A percentile compares a stretch with the other conserved stretches of the same genome.
Evolutionary conservation across 257 asterid species (phyloP).

Genomic region (Euphrasia confusa): DNA sequence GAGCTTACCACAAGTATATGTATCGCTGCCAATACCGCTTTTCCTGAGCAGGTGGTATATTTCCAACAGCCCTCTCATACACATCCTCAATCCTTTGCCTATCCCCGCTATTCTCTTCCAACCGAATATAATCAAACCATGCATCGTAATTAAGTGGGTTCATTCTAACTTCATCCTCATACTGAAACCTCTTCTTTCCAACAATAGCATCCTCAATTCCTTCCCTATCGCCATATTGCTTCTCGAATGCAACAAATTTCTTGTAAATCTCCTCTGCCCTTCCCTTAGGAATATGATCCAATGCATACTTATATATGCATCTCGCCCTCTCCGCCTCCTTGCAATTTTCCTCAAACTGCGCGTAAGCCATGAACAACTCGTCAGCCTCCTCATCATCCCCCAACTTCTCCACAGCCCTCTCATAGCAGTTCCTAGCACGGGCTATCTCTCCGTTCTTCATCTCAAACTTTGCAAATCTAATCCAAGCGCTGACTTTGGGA

Average conservation of each 20-base stretch:
- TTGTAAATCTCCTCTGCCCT: slow-evolving; percentile 83
- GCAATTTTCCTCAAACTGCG: slow-evolving; percentile 88
- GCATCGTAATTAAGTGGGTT: slow-evolving; percentile 79
- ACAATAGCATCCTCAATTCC: slow-evolving; percentile 95
- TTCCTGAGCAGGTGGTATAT: slow-evolving; percentile 92
- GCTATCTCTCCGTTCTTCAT: slow-evolving; percentile 78
- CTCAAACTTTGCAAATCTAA: slow-evolving; percentile 82
- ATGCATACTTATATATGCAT: slow-evolving; percentile 71
- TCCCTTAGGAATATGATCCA: slow-evolving; percentile 90
- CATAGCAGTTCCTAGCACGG: slow-evolving; percentile 62
- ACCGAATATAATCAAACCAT: slow-evolving; percentile 82
- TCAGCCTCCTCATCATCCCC: slow-evolving; percentile 92
- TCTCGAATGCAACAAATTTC: slow-evolving; percentile 88
- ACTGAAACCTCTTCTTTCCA: slow-evolving; percentile 85
- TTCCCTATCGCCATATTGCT: slow-evolving; percentile 84
- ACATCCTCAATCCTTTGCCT: slow-evolving; percentile 67
- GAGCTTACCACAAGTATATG: slow-evolving; percentile 75
- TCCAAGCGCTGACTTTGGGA: slow-evolving; percentile 74
- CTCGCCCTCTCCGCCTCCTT: slow-evolving; percentile 90
- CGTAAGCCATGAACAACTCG: slow-evolving; percentile 76
- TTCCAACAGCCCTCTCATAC: slow-evolving; percentile 85
- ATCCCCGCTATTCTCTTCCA: slow-evolving; percentile 76
- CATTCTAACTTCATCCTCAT: slow-evolving; percentile 83
- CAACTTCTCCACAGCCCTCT: slow-evolving; percentile 74
- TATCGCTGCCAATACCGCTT: slow-evolving; percentile 93